phyloP scores from a whole-genome alignment of 1,139 yeast genomes.

The Pichia sp. region DNA sequence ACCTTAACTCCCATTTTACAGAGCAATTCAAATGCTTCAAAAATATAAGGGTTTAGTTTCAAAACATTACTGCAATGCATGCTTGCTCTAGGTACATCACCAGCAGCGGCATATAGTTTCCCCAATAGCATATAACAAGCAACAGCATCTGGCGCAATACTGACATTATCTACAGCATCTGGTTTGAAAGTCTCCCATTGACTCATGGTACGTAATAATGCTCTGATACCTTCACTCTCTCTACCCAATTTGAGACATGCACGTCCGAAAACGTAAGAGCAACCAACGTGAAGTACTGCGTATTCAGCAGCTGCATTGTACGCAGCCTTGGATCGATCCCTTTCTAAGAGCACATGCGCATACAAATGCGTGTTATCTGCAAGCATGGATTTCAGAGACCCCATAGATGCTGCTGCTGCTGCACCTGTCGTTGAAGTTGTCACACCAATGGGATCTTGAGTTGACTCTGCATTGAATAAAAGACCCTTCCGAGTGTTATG shows the following conservation, averaged over 20 bases:
- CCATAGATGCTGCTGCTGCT: neutral
- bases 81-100: slow-evolving; percentile 60
- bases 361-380: slow-evolving; percentile 59
- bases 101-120: slow-evolving; percentile 51
- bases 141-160: slow-evolving; percentile 54
- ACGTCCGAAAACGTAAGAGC: slow-evolving; percentile 62
- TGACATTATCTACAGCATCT: too few relatives aligned
- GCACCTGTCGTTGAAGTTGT: too few relatives aligned
- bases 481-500: neutral
- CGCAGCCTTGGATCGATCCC: slow-evolving; percentile 53
- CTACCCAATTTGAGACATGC: slow-evolving; percentile 52
- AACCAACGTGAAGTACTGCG: slow-evolving; percentile 49
- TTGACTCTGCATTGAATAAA: neutral
- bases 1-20: slow-evolving; percentile 67
- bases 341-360: slow-evolving; percentile 53
- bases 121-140: slow-evolving; percentile 65
- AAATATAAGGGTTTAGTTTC: slow-evolving; percentile 67
- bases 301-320: slow-evolving; percentile 38
- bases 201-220: slow-evolving; percentile 38
- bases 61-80: slow-evolving; percentile 63
- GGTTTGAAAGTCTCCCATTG: slow-evolving; percentile 24
- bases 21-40: slow-evolving; percentile 80
- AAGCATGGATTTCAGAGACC: slow-evolving; percentile 29
- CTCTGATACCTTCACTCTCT: slow-evolving; percentile 58
- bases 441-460: too few relatives aligned